A percentile compares a stretch with the other conserved stretches of the same genome.
These are phyloP conservation scores for Aspergillus novoparasiticus DNA, from an alignment of 2,329 filamentous ascomycete genomes.

Conservation along the genomic window DNA sequence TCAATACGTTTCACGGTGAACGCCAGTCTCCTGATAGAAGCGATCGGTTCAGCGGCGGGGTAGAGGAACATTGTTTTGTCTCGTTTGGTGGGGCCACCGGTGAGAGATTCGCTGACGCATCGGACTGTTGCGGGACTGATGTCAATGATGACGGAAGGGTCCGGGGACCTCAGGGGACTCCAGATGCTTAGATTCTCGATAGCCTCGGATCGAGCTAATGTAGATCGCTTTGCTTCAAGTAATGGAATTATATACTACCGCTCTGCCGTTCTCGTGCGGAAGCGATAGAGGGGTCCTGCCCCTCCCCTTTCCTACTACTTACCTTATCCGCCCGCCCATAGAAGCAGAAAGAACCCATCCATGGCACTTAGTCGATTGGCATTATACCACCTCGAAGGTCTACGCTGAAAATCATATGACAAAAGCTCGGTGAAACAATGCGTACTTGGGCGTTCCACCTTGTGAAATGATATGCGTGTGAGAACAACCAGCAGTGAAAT, in stretches of 20 bases:
- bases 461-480: background rate
- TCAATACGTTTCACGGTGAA: constrained; percentile 27
- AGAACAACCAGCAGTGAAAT: background rate
- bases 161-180: constrained; percentile 28
- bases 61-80: constrained; percentile 23
- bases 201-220: constrained; percentile 24
- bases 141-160: constrained; percentile 39
- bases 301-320: background rate
- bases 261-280: constrained; percentile 10
- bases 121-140: constrained; percentile 48
- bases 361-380: background rate
- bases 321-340: background rate
- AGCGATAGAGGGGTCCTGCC: background rate
- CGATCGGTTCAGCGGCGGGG: constrained; percentile 24
- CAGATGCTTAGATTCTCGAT: constrained; percentile 21
- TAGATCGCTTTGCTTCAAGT: constrained; percentile 5
- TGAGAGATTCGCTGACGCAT: constrained; percentile 24
- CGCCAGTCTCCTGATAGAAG: constrained; percentile 14
- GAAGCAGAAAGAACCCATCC: background rate
- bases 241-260: constrained; percentile 24
- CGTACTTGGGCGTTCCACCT: background rate
- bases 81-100: constrained; percentile 32
- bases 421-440: background rate
- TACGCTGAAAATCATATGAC: background rate
- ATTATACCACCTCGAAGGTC: background rate